Conservation (phyloP, 1,284 basidiomycete species). For the Moniliella sp. region DNA sequence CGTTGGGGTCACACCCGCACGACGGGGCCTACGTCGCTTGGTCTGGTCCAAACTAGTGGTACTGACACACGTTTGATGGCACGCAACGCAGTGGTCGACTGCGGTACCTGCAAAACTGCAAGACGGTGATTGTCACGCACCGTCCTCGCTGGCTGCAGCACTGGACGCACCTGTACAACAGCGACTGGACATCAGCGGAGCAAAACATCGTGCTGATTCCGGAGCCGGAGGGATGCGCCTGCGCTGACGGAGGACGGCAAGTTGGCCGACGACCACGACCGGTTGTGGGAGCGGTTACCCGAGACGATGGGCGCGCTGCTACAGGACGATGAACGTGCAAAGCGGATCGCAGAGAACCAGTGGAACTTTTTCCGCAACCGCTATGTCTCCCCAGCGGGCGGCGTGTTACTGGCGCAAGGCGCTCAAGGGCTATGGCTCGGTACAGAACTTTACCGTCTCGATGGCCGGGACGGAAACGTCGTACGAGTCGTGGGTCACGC, state of each 20-base stretch:
- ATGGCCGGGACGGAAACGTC: slow-evolving; percentile 16
- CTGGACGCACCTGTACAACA: slow-evolving; percentile 24
- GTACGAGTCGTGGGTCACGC: too few species aligned
- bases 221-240: slow-evolving; percentile 2
- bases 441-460: slow-evolving; percentile 10
- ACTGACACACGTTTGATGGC: too few species aligned
- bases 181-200: slow-evolving; percentile 13
- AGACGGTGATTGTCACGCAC: slow-evolving; percentile 22
- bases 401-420: slow-evolving; percentile 1
- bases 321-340: slow-evolving; percentile 10
- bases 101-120: slow-evolving; percentile 24
- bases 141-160: slow-evolving; percentile 22
- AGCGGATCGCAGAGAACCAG: slow-evolving; percentile 21
- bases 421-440: not conserved
- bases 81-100: slow-evolving; percentile 14
- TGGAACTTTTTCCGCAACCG: slow-evolving; percentile 21
- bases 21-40: too few species aligned
- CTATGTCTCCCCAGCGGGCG: slow-evolving; percentile 1
- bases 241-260: slow-evolving; percentile 10
- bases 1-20: too few species aligned
- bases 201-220: slow-evolving; percentile 28
- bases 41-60: too few species aligned
- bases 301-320: slow-evolving; percentile 20
- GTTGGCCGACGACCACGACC: slow-evolving; percentile 4
- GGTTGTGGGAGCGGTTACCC: slow-evolving; percentile 16